Base-by-base conservation (phyloP, 192 early-diverging fungal genomes). In the Podila epicladia region DNA sequence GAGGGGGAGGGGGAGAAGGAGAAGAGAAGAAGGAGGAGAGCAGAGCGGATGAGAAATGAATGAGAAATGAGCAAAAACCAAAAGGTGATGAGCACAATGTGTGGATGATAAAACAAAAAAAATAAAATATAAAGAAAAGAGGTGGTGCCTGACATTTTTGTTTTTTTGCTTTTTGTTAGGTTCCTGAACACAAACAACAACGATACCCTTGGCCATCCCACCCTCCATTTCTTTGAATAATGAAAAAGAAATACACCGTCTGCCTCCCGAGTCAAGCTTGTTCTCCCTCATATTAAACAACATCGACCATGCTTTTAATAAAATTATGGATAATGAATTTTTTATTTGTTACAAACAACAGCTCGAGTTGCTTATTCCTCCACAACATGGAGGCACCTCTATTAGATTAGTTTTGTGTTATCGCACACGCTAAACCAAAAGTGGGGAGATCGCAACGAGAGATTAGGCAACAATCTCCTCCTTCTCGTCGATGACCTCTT, bases 401-500 rank as follows among this genome's bases (percentile, higher is more conserved):
- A 1, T 41, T 12, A 41, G 41, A 17, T 4, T 17, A 45, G 41
- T 8, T 41, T 15, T 45, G 35, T 37, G 0, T 37, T 29, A 29
- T 37, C 35, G 35, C 7, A 37, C 41, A 15, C 41, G 17, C 41
- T 45, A 45, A 8, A 15, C 41, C 41, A 12, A 45, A 45, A 45
- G 41, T 17, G 41, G 12, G 3, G 41, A 15, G 41, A 17, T 17
- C 15, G 20, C 6, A 26, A 6, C 19, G 5, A 63, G 29, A 8
- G n/a, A 37, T 29, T 72, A 83, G 48, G 63, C 95, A 67, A 98
- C 89, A 69, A 98, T 88, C 67, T 92, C 91, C 72, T 89, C 88
- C 63, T 72, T 88, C 85, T 95, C 93, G 68, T 94, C 94, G 64
- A 95, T 89, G 32, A 95, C 91, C 83, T 95, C 94, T 86, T 96